Base-by-base conservation (phyloP, 768 basidiomycete species). In the Dioszegia aurantiaca region DNA sequence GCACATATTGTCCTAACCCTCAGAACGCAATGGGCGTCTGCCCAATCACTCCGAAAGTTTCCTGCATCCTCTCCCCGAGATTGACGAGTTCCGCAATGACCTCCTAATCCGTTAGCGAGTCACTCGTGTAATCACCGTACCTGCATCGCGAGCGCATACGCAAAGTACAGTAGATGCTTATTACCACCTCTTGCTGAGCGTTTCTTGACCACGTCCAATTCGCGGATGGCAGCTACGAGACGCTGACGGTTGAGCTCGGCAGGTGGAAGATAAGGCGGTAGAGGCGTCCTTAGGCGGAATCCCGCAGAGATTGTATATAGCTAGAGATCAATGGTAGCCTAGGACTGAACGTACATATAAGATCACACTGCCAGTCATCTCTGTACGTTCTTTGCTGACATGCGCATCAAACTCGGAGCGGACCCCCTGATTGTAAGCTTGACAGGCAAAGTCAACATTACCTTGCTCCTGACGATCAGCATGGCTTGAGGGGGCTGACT, bases 191-290 rank as follows among this genome's bases (percentile, higher is more conserved):
- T 84, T 14, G 87, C 85, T 31, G 89, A 85, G 3, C 90, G 83
- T 47, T 84, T 85, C 66, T 85, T 87, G n/a, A 95, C 90, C 10
- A 94, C 84, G n/a, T 92, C 88, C 8, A 97, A 81, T 40, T 81
- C 80, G 28, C 90, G 80, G 64, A 98, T 89, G 1, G 89, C 88
- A 16, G 85, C 83, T 10, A 95, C 91, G 75, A 99, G 78, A 8
- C 85, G 83, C 54, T 86, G 83, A 49, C 94, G 83, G 0, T 90
- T 83, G 63, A 85, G 82, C 72, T 94, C 92, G 0, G 88, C 94
- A 0, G 93, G 93, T 2, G 95, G 95, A 0, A 99, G 83, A 74
- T 92, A 97, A 0, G 95, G 91, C 0, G 95, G 92, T n/a, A 99
- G 79, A 1, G 95, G 95, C 4, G 90, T 85, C 70, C 72, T 64